Evolutionary conservation across 2,329 filamentous ascomycete genomes (phyloP).

Genomic region (Fusarium illudens): DNA sequence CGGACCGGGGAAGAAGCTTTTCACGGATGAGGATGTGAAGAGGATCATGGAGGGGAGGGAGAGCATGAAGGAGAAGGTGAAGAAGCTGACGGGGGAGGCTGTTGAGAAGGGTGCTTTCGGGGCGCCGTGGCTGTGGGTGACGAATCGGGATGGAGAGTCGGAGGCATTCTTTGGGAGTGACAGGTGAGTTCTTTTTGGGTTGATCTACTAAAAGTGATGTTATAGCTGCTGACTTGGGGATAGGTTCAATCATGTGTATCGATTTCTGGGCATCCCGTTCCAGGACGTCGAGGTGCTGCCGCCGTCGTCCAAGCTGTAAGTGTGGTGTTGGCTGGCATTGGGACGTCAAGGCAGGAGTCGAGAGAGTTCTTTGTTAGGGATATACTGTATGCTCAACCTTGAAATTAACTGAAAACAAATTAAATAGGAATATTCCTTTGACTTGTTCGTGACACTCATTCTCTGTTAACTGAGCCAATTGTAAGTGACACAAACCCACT

Average conservation of each 20-base stretch:
- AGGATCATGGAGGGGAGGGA: conserved; percentile 63
- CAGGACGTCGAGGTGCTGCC: conserved; percentile 56
- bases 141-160: conserved; percentile 62
- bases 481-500: conserved; percentile 21
- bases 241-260: conserved; percentile 76
- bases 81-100: conserved; percentile 66
- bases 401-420: fast-evolving
- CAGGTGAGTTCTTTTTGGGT: conserved; percentile 51
- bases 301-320: conserved; percentile 50
- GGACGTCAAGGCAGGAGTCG: too few species aligned
- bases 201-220: too few species aligned
- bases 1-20: conserved; percentile 47
- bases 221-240: not conserved
- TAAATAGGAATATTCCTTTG: not conserved
- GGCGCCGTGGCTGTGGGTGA: conserved; percentile 78
- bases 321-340: too few species aligned
- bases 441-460: not conserved
- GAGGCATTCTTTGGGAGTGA: conserved; percentile 84
- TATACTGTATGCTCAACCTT: not conserved
- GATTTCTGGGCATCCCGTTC: conserved; percentile 69
- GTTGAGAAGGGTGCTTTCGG: conserved; percentile 76
- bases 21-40: conserved; percentile 60
- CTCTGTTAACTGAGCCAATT: not conserved
- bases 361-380: too few species aligned
- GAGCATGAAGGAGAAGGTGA: conserved; percentile 57